A percentile compares a stretch with the other conserved stretches of the same genome.
These are phyloP conservation scores for Mucor indicus DNA, from an alignment of 371 early-diverging fungal species.

Conservation along the genomic window DNA sequence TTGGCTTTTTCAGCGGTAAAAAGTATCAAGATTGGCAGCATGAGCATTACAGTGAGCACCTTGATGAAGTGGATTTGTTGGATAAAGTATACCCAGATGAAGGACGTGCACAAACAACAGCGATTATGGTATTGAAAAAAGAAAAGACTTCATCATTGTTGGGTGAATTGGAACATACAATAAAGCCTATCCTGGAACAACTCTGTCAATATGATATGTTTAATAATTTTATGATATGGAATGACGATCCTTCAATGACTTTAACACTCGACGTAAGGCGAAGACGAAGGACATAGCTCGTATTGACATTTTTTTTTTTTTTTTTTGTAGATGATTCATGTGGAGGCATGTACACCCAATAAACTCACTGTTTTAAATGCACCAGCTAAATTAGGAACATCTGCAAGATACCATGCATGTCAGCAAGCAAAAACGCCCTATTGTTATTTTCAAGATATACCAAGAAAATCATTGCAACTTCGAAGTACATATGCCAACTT, in stretches of 20 bases:
- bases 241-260: conserved; percentile 50
- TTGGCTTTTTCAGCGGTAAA: conserved; percentile 46
- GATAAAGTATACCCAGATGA: conserved; percentile 55
- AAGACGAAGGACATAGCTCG: not conserved
- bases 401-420: conserved; percentile 63
- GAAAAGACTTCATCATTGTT: not conserved
- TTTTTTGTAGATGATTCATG: conserved; percentile 24
- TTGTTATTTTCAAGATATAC: conserved; percentile 64
- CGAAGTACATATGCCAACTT: conserved; percentile 64
- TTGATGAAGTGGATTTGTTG: conserved; percentile 44
- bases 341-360: conserved; percentile 27
- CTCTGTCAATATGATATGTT: conserved; percentile 63
- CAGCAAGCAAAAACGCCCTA: conserved; percentile 56
- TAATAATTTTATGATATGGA: conserved; percentile 57
- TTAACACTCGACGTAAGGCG: conserved; percentile 44
- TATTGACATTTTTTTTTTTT: not conserved
- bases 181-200: conserved; percentile 47
- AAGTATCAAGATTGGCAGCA: conserved; percentile 46
- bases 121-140: conserved; percentile 36
- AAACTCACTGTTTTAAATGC: conserved; percentile 52
- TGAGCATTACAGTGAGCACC: conserved; percentile 21
- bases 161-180: conserved; percentile 22
- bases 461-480: conserved; percentile 30
- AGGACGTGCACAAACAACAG: conserved; percentile 50
- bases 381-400: conserved; percentile 44